phyloP scores from a whole-genome alignment of 176 grass and related monocot species.

The Raddia guianensis region DNA sequence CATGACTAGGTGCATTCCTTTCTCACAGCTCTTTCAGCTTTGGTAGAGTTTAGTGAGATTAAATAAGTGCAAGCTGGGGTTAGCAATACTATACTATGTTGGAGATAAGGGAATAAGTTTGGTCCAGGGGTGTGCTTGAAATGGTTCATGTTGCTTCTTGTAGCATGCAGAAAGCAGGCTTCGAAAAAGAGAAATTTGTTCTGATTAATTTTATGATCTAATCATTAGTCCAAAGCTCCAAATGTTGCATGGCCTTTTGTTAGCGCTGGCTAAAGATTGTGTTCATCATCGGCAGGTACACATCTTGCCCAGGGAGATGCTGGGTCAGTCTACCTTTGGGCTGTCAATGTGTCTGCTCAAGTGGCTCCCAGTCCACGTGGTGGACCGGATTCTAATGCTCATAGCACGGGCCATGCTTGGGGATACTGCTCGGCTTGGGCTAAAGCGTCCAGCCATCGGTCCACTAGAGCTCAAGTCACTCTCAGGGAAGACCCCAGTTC shows the following conservation, averaged over 20 bases:
- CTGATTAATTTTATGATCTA: conserved; percentile 58
- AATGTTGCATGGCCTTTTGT: conserved; percentile 54
- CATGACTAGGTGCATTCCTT: conserved; percentile 58
- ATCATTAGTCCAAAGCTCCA: conserved; percentile 75
- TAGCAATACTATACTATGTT: conserved; percentile 48
- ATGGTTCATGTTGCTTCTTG: conserved; percentile 58
- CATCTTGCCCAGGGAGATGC: conserved; percentile 93
- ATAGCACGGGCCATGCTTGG: conserved; percentile 69
- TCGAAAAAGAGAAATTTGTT: conserved; percentile 34
- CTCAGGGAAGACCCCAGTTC: conserved; percentile 96
- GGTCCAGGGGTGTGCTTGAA: conserved; percentile 27
- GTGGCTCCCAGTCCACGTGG: conserved; percentile 75
- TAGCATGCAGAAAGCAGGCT: conserved; percentile 64
- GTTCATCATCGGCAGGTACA: conserved; percentile 78
- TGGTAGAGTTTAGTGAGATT: conserved; percentile 58
- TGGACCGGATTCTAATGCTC: conserved; percentile 68
- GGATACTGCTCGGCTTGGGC: conserved; percentile 70
- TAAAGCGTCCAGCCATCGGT: conserved; percentile 73
- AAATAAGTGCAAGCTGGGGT: conserved; percentile 46
- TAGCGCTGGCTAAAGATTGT: conserved; percentile 55
- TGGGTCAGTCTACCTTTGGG: conserved; percentile 85
- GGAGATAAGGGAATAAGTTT: conserved; percentile 82
- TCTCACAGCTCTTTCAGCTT: conserved; percentile 76
- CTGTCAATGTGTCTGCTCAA: conserved; percentile 92
- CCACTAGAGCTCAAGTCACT: conserved; percentile 89